phyloP scores from a whole-genome alignment of 768 basidiomycete genomes.

The Suillus luteus region DNA sequence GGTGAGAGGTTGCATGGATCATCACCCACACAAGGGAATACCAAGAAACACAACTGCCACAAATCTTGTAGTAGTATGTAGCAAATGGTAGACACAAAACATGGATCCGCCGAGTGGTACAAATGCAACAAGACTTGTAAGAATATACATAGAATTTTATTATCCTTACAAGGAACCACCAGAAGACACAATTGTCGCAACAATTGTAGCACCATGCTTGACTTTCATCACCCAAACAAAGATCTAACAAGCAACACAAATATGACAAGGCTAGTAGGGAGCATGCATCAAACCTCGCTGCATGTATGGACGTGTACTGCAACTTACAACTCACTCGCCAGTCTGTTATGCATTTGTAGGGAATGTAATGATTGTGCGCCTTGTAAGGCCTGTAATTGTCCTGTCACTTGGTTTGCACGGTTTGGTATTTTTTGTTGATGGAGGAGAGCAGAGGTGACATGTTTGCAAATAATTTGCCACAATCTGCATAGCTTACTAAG shows the following conservation, averaged over 20 bases:
- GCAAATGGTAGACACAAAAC: not conserved
- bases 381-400: no score
- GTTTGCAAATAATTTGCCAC: no score
- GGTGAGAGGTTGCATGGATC: not conserved
- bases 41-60: not conserved
- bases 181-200: not conserved
- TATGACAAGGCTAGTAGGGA: not conserved
- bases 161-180: not conserved
- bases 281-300: no score
- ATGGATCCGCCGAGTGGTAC: not conserved
- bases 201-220: not conserved
- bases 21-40: not conserved
- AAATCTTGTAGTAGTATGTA: no score
- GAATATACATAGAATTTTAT: not conserved
- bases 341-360: no score
- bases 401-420: no score
- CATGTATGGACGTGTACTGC: no score
- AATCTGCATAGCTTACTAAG: no score
- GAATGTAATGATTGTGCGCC: no score
- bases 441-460: no score
- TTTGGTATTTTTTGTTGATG: no score
- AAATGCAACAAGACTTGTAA: not conserved
- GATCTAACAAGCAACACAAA: not conserved
- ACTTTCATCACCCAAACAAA: not conserved
- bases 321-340: no score